Evolutionary conservation across 192 early-diverging fungal species (phyloP), one percentile per base, ranked within the genome.

Genomic region (Chytriomyces sp.): DNA sequence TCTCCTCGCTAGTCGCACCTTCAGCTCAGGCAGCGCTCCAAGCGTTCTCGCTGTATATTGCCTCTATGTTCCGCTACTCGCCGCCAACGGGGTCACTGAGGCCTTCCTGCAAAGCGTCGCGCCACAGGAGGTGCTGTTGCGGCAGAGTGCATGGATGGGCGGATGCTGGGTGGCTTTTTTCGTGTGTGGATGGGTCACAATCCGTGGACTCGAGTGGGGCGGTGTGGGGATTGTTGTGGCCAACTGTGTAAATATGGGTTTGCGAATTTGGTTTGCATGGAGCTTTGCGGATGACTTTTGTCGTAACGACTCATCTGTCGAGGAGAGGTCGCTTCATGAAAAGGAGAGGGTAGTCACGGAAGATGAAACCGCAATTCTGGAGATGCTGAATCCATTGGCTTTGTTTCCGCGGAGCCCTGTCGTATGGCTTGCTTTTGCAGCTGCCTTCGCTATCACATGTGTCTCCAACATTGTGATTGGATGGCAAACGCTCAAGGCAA

Each of bases 1-100:
- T 66, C 38, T 91, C 37, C 72, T 93, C 41, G 86, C 89, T 30
- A 86, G 85, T 59, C 33, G 73, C 31, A 28, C 75, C 58, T 91
- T 91, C 19, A 54, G 49, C n/a, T 33, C 22, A 25, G 73, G 66
- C 12, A 54, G 25, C 22, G 75, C 75, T 0, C 80, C 91, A 0
- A 36, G 38, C 2, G 88, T 91, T 0, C 77, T 98, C 38, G 76
- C 87, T 1, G 76, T 86, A 0, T 99, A 97, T 74, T 96, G 94
- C 67, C 67, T 91, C 37, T 99, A 95, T 82, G 85, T 99, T 0
- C 97, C 97, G 3, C 63, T 97, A 10, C 91, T 98, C 92, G 97
- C 94, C 12, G 59, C 96, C 33, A 99, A 99, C 75, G 97, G 97
- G 0, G 91, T 99, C 59, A 90, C 93, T 4, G 97, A 99, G 75